A percentile compares a stretch with the other conserved stretches of the same genome.
These are phyloP conservation scores for Pascua guehoae DNA, from an alignment of 1,284 basidiomycete genomes.

Conservation along the genomic window DNA sequence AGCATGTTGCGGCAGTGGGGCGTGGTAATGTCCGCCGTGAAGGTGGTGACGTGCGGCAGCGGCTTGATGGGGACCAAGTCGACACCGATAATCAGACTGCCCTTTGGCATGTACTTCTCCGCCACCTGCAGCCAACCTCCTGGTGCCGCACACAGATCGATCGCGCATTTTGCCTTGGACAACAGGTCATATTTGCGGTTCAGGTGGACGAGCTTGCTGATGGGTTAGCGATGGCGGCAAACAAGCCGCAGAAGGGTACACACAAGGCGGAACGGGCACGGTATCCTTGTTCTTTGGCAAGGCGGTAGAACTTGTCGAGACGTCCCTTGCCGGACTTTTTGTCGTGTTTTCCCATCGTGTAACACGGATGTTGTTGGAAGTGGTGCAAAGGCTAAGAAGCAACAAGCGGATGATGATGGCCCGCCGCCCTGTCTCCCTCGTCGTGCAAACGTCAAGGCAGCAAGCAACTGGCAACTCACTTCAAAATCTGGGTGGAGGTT, in stretches of 20 bases:
- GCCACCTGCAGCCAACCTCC: constrained; percentile 99
- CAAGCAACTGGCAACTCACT: not conserved
- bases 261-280: constrained; percentile 95
- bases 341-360: constrained; percentile 51
- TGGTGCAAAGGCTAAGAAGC: not conserved
- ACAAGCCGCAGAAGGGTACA: constrained; percentile 20
- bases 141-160: constrained; percentile 97
- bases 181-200: constrained; percentile 97
- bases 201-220: constrained; percentile 89
- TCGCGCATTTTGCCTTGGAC: constrained; percentile 85
- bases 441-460: not conserved
- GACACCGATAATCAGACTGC: constrained; percentile 94
- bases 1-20: constrained; percentile 83
- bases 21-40: constrained; percentile 94
- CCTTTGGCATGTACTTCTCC: constrained; percentile 95
- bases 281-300: constrained; percentile 87
- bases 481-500: constrained; percentile 9
- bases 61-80: constrained; percentile 96
- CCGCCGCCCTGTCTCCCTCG: not conserved
- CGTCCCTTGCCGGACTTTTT: constrained; percentile 71
- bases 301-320: constrained; percentile 88
- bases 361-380: not conserved
- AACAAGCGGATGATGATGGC: not conserved
- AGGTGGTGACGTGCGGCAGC: constrained; percentile 88
- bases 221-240: not conserved